phyloP scores from a whole-genome alignment of 768 basidiomycete genomes.

The Suillus placidus region DNA sequence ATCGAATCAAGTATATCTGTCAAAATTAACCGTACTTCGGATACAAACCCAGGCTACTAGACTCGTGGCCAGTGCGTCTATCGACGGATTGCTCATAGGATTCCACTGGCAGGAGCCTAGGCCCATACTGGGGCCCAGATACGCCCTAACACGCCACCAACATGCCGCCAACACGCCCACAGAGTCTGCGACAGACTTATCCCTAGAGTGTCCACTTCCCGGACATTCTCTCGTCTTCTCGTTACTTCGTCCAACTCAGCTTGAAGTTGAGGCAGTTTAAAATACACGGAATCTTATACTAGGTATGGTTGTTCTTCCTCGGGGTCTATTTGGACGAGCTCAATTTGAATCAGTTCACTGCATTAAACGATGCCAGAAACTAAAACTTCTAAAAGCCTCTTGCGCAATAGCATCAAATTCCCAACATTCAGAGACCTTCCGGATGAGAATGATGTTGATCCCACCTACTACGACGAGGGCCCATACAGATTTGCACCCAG shows the following conservation, averaged over 20 bases:
- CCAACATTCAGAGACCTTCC: conserved; percentile 31
- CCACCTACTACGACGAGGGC: background rate
- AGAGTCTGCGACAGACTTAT: background rate
- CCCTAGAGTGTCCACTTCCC: background rate
- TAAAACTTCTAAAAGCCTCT: background rate
- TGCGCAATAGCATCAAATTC: conserved; percentile 23
- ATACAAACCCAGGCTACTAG: background rate
- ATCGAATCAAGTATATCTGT: background rate
- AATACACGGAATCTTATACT: background rate
- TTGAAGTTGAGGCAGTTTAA: background rate
- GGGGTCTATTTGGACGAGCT: background rate
- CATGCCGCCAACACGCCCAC: background rate
- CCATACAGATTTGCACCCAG: conserved; percentile 7
- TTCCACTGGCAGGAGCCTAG: background rate
- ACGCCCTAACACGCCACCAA: background rate
- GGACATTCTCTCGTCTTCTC: background rate
- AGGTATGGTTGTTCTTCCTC: background rate
- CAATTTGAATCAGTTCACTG: background rate
- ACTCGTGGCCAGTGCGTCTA: background rate
- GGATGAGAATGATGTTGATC: conserved; percentile 24
- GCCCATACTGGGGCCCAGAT: background rate
- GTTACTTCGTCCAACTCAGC: background rate
- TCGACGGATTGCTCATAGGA: background rate
- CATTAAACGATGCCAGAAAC: background rate
- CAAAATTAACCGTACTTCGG: background rate